Conservation (phyloP, 106 monocot genomes). For the Phalaenopsis equestris region DNA sequence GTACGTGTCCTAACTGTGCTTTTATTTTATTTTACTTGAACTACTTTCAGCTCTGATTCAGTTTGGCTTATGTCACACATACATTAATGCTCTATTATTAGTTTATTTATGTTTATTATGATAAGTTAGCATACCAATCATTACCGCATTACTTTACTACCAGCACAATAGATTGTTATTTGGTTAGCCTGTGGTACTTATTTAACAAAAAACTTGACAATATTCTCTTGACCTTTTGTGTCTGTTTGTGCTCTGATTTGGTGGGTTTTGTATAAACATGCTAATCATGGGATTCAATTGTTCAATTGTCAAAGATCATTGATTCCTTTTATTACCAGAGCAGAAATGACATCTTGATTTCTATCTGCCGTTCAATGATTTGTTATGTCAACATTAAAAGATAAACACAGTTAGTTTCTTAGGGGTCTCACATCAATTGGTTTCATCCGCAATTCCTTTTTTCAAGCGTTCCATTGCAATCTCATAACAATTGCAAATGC, state of each 20-base stretch:
- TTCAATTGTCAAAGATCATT: background rate
- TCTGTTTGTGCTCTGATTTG: background rate
- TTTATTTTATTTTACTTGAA: background rate
- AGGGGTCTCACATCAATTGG: background rate
- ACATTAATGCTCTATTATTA: background rate
- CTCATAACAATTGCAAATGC: background rate
- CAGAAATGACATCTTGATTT: background rate
- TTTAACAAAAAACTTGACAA: background rate
- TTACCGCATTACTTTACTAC: background rate
- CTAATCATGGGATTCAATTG: background rate
- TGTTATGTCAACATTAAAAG: background rate
- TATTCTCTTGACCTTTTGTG: background rate
- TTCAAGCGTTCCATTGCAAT: background rate
- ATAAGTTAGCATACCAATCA: background rate
- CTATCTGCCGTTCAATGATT: background rate
- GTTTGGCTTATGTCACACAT: background rate
- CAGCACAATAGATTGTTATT: background rate
- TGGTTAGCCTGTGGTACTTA: background rate
- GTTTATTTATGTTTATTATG: background rate
- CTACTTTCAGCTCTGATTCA: background rate
- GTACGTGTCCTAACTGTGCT: slow-evolving; percentile 38
- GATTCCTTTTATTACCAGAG: background rate
- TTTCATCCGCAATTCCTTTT: background rate
- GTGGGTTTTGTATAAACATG: background rate
- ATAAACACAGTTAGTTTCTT: background rate